These are phyloP conservation scores for Ogataea dorogensis DNA, from an alignment of 805 yeast species.

Conservation along the genomic window DNA sequence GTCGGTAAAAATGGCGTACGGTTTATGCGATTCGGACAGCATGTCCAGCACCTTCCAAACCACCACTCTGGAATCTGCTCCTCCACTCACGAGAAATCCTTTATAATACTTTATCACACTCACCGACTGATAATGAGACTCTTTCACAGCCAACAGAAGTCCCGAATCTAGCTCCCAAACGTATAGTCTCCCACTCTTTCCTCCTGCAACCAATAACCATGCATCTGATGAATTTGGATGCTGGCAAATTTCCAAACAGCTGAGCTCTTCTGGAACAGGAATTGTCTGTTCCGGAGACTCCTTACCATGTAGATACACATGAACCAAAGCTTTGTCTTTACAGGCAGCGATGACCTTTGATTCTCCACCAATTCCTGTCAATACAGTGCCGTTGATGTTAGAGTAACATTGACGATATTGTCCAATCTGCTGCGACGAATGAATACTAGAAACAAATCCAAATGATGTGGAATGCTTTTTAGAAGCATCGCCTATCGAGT, in stretches of 20 bases:
- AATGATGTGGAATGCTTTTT: constrained; percentile 34
- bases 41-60: constrained; percentile 73
- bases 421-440: constrained; percentile 46
- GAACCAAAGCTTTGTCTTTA: constrained; percentile 68
- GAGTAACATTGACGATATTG: constrained; percentile 54
- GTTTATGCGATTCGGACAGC: constrained; percentile 47
- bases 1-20: constrained; percentile 58
- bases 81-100: constrained; percentile 70
- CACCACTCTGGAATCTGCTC: constrained; percentile 75
- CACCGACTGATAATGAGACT: constrained; percentile 81
- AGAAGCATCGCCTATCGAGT: constrained; percentile 44
- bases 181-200: constrained; percentile 72
- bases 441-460: constrained; percentile 42
- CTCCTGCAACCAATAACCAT: constrained; percentile 71
- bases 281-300: constrained; percentile 74
- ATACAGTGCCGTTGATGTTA: constrained; percentile 43
- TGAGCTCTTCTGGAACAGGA: constrained; percentile 78
- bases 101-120: constrained; percentile 59
- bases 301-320: constrained; percentile 69
- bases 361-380: constrained; percentile 46
- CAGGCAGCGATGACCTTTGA: constrained; percentile 63
- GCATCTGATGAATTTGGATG: constrained; percentile 27
- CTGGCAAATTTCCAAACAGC: constrained; percentile 50
- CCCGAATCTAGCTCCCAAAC: constrained; percentile 88
- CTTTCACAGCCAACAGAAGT: constrained; percentile 63